Evolutionary conservation across 352 stramenopile genomes (phyloP).

Genomic region (Phytopythium aichiense): DNA sequence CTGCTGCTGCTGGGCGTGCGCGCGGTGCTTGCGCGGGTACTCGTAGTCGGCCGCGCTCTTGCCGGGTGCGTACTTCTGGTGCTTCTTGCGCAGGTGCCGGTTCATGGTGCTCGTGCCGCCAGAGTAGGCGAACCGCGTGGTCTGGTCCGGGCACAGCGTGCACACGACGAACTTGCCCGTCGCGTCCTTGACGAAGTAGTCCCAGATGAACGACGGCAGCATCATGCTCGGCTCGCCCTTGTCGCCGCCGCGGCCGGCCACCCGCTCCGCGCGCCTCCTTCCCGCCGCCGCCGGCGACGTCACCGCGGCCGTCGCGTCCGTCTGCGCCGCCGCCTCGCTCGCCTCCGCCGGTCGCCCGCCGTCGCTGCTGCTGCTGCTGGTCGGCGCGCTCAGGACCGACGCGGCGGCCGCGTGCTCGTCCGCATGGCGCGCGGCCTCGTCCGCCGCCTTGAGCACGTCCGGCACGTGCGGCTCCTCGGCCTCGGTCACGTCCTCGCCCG

Average conservation of each 20-base stretch:
- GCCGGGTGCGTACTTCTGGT: slow-evolving; percentile 73
- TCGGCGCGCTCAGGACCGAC: not conserved
- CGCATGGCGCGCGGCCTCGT: not conserved
- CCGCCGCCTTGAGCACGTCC: slow-evolving; percentile 2
- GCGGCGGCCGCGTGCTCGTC: not conserved
- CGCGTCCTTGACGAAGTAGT: slow-evolving; percentile 78
- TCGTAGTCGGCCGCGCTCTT: slow-evolving; percentile 76
- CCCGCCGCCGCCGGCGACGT: not conserved
- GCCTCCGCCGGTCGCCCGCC: not conserved
- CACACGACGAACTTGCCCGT: slow-evolving; percentile 79
- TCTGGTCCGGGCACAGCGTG: slow-evolving; percentile 60
- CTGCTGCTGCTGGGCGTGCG: not conserved
- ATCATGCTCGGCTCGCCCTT: slow-evolving; percentile 62
- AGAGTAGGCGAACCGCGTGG: slow-evolving; percentile 77
- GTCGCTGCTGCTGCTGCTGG: not conserved
- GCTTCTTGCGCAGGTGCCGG: slow-evolving; percentile 75
- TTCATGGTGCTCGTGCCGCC: slow-evolving; percentile 84
- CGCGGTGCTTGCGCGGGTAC: slow-evolving; percentile 21
- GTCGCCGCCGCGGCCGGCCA: slow-evolving; percentile 23
- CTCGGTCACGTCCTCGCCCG: not conserved
- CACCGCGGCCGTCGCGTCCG: slow-evolving; percentile 2
- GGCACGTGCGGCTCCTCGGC: not conserved
- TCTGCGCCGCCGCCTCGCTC: not conserved
- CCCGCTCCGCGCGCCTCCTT: not conserved
- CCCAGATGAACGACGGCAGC: slow-evolving; percentile 80